phyloP scores from a whole-genome alignment of 352 stramenopile genomes.

The Peronospora belbahrii region DNA sequence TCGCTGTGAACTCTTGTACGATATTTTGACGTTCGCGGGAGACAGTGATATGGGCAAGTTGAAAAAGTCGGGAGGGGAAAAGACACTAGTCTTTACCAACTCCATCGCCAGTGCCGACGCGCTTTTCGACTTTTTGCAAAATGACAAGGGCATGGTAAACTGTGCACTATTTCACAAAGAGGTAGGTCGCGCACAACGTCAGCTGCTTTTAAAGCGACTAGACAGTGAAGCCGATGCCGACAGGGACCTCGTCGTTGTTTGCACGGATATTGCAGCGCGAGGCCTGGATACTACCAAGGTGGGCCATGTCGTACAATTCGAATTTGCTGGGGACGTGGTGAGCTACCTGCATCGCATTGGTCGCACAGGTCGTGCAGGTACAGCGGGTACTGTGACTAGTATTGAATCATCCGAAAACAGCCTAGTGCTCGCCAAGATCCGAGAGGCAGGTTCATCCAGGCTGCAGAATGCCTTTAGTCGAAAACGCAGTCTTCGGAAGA shows the following conservation, averaged over 20 bases:
- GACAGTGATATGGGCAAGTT: not conserved
- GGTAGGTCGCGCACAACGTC: constrained; percentile 41
- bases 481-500: constrained; percentile 76
- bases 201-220: constrained; percentile 36
- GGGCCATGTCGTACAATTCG: constrained; percentile 68
- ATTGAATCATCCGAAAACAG: constrained; percentile 56
- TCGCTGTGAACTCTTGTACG: constrained; percentile 37
- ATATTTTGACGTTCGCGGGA: constrained; percentile 32
- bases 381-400: constrained; percentile 51
- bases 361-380: constrained; percentile 53
- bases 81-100: constrained; percentile 70
- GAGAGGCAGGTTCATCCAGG: constrained; percentile 36
- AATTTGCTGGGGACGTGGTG: constrained; percentile 77
- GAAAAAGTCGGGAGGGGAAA: constrained; percentile 7
- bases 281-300: constrained; percentile 69
- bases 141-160: constrained; percentile 24
- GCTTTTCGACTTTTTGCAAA: constrained; percentile 45
- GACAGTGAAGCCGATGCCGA: constrained; percentile 23
- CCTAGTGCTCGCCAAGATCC: constrained; percentile 60
- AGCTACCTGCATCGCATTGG: constrained; percentile 77
- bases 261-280: constrained; percentile 69
- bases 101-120: constrained; percentile 59
- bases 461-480: constrained; percentile 69
- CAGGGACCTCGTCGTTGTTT: constrained; percentile 44
- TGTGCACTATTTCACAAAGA: constrained; percentile 58